A percentile compares a stretch with the other conserved stretches of the same genome.
phyloP scores from a whole-genome alignment of 768 basidiomycete species.

The Suillus occidentalis region DNA sequence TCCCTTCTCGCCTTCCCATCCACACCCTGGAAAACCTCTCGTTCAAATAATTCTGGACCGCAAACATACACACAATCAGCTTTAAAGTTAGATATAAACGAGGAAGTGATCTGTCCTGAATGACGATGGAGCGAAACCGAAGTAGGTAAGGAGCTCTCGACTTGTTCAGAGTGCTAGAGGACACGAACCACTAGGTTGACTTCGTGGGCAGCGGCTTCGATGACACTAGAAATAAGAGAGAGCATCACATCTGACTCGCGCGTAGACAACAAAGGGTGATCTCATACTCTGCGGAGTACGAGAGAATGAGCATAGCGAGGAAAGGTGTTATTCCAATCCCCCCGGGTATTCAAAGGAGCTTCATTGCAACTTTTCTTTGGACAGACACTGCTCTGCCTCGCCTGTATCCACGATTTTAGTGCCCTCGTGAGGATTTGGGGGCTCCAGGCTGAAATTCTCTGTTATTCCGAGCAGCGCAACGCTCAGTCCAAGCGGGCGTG shows the following conservation, averaged over 20 bases:
- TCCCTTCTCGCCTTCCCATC: conserved; percentile 39
- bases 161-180: conserved; percentile 28
- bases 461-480: conserved; percentile 51
- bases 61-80: conserved; percentile 42
- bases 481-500: conserved; percentile 37
- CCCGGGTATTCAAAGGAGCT: conserved; percentile 56
- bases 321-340: conserved; percentile 71
- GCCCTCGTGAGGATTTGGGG: conserved; percentile 1
- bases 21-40: conserved; percentile 34
- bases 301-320: conserved; percentile 48
- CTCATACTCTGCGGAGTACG: conserved; percentile 24
- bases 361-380: conserved; percentile 5
- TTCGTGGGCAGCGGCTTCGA: background rate
- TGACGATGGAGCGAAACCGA: background rate
- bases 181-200: conserved; percentile 39
- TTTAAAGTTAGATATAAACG: conserved; percentile 12
- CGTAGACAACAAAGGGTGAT: conserved; percentile 50
- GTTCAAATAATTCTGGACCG: conserved; percentile 50
- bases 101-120: conserved; percentile 12
- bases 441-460: conserved; percentile 47
- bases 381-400: background rate
- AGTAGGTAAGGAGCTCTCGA: conserved; percentile 7
- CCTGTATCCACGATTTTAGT: background rate
- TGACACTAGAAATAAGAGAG: conserved; percentile 30
- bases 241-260: conserved; percentile 54